phyloP scores from a whole-genome alignment of 345 rosid species.

The Sonneratia alba region DNA sequence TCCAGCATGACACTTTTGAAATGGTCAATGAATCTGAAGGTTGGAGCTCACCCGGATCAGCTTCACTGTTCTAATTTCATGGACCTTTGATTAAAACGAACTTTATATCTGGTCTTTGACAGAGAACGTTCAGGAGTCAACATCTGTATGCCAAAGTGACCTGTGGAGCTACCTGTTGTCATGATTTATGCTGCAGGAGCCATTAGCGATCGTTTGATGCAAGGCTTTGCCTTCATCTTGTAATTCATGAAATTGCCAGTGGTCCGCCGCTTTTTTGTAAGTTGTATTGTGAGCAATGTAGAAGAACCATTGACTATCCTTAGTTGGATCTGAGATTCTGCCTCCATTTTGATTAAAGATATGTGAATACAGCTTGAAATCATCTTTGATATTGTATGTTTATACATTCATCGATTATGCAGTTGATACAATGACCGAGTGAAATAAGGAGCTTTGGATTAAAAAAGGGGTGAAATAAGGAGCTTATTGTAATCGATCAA shows the following conservation, averaged over 20 bases:
- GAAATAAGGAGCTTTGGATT: too few species aligned
- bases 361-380: background rate
- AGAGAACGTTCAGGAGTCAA: background rate
- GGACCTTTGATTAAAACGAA: background rate
- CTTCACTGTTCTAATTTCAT: background rate
- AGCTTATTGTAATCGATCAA: too few species aligned
- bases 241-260: background rate
- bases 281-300: background rate
- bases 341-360: background rate
- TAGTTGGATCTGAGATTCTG: background rate
- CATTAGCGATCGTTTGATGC: background rate
- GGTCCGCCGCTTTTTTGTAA: background rate
- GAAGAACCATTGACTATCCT: background rate
- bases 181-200: background rate
- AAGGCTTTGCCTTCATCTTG: background rate
- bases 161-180: background rate
- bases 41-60: background rate
- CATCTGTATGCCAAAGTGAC: background rate
- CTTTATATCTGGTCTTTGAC: background rate
- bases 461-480: too few species aligned
- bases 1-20: background rate
- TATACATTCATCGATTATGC: too few species aligned
- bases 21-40: background rate
- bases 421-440: too few species aligned
- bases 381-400: too few species aligned